Percentiles rank a stretch among this genome's conserved stretches.
Evolutionary conservation across 192 early-diverging fungal species (phyloP).

Genomic region (Backusella tuberculispora): DNA sequence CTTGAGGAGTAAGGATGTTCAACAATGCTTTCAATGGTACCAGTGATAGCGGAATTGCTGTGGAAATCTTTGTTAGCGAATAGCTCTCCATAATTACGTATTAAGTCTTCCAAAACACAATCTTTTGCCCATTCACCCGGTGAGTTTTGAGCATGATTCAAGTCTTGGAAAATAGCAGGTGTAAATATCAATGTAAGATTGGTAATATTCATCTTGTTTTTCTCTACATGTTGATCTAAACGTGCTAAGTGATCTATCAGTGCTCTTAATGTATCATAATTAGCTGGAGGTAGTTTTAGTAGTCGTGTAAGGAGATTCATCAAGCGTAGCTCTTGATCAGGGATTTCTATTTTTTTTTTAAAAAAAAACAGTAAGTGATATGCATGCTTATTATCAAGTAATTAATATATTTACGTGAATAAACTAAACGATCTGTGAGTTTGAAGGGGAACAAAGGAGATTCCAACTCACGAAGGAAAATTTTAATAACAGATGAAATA

Average conservation of each 20-base stretch:
- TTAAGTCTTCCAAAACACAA: conserved; percentile 44
- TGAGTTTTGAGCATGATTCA: conserved; percentile 45
- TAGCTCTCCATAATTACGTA: conserved; percentile 31
- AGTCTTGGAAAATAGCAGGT: conserved; percentile 65
- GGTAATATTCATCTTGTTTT: conserved; percentile 68
- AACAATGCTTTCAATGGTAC: conserved; percentile 25
- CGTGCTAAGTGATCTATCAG: conserved; percentile 59
- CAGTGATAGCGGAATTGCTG: conserved; percentile 32
- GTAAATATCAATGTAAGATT: conserved; percentile 69
- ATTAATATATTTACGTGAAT: conserved; percentile 41
- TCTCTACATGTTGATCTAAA: conserved; percentile 51
- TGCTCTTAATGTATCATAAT: conserved; percentile 59
- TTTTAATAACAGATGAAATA: conserved; percentile 64
- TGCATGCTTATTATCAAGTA: neutral
- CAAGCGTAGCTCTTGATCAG: conserved; percentile 46
- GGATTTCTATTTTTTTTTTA: conserved; percentile 34
- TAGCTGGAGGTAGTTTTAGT: conserved; percentile 49
- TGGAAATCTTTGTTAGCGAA: conserved; percentile 39
- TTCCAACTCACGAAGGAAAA: conserved; percentile 67
- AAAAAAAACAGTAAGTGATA: neutral
- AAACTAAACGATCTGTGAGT: conserved; percentile 54
- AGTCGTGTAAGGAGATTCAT: conserved; percentile 47
- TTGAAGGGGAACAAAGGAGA: conserved; percentile 62
- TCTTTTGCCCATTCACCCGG: conserved; percentile 44
- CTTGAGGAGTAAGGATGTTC: neutral